Percentiles rank a stretch among this genome's conserved stretches.
Evolutionary conservation across 2,329 filamentous ascomycete species (phyloP).

Genomic region (Venturia oleaginea): DNA sequence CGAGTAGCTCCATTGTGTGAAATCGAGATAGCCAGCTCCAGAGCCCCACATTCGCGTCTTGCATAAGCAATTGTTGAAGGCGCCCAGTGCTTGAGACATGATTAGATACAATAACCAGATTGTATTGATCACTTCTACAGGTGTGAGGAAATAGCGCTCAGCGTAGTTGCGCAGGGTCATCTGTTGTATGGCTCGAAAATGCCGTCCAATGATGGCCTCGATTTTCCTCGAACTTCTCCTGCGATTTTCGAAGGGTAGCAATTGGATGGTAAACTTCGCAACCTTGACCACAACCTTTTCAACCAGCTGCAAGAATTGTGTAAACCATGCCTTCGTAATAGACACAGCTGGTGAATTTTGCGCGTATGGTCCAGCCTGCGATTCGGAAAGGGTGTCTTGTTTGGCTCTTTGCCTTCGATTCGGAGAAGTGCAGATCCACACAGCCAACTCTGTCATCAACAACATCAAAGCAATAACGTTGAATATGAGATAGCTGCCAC

Average conservation of each 20-base stretch:
- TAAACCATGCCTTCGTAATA: neutral
- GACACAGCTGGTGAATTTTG: neutral
- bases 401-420: neutral
- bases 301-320: neutral
- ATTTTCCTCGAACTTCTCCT: neutral
- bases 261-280: neutral
- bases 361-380: neutral
- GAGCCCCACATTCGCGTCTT: constrained; percentile 3
- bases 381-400: neutral
- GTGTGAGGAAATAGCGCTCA: constrained; percentile 7
- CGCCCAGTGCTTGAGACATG: constrained; percentile 10
- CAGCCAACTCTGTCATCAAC: constrained; percentile 4
- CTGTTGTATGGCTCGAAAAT: neutral
- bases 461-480: constrained; percentile 3
- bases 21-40: constrained; percentile 12
- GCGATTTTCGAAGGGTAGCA: neutral
- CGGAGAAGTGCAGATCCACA: constrained; percentile 4
- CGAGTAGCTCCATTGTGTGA: constrained; percentile 8
- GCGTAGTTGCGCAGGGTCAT: neutral
- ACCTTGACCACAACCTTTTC: neutral
- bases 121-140: constrained; percentile 6
- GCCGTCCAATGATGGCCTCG: neutral
- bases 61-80: constrained; percentile 10
- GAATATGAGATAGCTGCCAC: constrained; percentile 10
- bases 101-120: constrained; percentile 6